Conservation (phyloP, 768 basidiomycete genomes). For the Psilocybe cubensis region DNA sequence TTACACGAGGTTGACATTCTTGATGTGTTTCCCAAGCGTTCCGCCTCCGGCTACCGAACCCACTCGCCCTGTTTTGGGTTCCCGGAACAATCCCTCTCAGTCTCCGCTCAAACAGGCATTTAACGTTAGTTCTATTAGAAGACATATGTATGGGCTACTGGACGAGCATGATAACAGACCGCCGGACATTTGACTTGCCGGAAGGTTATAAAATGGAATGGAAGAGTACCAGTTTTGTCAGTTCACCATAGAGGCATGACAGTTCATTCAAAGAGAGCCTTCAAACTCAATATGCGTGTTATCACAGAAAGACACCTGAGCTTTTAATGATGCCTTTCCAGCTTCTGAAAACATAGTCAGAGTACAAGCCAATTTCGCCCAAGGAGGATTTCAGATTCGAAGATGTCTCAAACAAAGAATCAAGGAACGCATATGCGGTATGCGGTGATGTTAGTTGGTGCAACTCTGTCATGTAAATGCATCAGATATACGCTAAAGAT, state of each 20-base stretch:
- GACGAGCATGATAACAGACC: background rate
- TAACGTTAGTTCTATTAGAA: too few species aligned
- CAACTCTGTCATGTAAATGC: constrained; percentile 49
- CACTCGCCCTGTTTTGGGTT: background rate
- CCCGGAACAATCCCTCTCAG: background rate
- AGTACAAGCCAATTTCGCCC: constrained; percentile 57
- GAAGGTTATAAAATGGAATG: background rate
- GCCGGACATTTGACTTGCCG: background rate
- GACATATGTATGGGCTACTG: too few species aligned
- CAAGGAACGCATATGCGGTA: constrained; percentile 69
- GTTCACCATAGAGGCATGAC: too few species aligned
- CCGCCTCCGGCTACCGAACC: constrained; percentile 1
- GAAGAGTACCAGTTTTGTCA: too few species aligned
- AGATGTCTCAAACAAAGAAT: constrained; percentile 59
- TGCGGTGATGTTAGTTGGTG: constrained; percentile 81
- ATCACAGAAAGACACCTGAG: constrained; percentile 49
- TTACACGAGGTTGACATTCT: constrained; percentile 22
- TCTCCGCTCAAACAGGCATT: background rate
- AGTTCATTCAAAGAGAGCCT: background rate
- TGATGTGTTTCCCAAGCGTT: constrained; percentile 13
- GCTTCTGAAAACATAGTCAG: constrained; percentile 65
- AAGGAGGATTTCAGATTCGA: constrained; percentile 47
- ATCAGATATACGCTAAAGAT: background rate
- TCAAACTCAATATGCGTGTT: background rate
- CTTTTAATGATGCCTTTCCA: constrained; percentile 77